phyloP scores from a whole-genome alignment of 441 rosid species.

The Euphorbia celastroides region DNA sequence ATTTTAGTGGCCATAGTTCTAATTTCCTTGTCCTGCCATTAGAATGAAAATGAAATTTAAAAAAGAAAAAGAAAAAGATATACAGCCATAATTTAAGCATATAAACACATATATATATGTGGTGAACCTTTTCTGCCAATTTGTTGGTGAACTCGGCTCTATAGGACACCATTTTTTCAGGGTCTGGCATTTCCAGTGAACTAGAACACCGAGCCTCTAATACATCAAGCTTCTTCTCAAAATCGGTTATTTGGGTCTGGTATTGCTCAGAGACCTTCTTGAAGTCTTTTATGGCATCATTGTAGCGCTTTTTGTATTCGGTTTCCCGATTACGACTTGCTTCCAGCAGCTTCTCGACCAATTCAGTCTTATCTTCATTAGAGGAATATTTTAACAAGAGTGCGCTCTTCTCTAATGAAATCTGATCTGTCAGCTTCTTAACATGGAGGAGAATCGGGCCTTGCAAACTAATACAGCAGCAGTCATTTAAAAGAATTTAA shows the following conservation, averaged over 20 bases:
- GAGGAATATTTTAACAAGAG: conserved; percentile 11
- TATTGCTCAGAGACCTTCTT: conserved; percentile 19
- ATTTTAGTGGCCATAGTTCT: conserved; percentile 6
- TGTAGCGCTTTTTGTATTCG: conserved; percentile 16
- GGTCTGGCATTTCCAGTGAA: conserved; percentile 20
- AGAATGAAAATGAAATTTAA: not conserved
- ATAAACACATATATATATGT: not conserved
- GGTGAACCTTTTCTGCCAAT: conserved; percentile 14
- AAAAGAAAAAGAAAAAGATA: not conserved
- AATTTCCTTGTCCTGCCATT: conserved; percentile 16
- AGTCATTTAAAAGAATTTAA: not conserved
- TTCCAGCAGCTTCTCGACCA: conserved; percentile 17
- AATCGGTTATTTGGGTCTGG: conserved; percentile 13
- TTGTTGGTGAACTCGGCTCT: conserved; percentile 8
- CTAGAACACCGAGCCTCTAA: conserved; percentile 20
- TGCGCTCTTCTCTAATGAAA: conserved; percentile 17
- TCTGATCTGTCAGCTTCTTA: conserved; percentile 17
- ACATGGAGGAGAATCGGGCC: conserved; percentile 15
- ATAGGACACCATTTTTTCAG: conserved; percentile 18
- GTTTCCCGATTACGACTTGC: conserved; percentile 18
- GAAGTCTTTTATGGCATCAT: conserved; percentile 19
- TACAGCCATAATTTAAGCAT: not conserved
- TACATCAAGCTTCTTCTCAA: conserved; percentile 4
- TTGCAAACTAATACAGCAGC: conserved; percentile 15
- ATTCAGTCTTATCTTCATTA: conserved; percentile 11